Evolutionary conservation across 1,284 basidiomycete species (phyloP), one percentile per base, ranked within the genome.

Genomic region (Microbotryum intermedium): DNA sequence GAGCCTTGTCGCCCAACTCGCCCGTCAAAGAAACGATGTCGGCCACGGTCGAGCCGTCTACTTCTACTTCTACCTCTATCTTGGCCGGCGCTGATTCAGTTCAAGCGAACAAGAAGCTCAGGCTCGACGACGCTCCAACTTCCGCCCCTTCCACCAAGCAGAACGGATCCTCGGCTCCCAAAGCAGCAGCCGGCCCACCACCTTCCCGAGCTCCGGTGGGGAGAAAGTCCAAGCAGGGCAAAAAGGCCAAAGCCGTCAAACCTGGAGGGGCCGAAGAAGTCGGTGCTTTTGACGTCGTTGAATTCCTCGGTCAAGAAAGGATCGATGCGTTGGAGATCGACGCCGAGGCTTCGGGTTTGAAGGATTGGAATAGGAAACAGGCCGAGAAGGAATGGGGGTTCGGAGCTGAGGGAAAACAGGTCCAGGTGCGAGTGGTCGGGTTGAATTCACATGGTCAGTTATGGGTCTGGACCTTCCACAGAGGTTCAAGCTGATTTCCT

Each of bases 201-300:
- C 26, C 25, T 13, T n/a, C 18, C 43, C 25, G 20, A 25, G 20
- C 51, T 9, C n/a, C 39, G 11, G 50, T 18, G 44, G 29, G n/a
- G 18, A 5, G 21, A 23, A 52, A 53, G 47, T 53, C 34, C 53
- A 50, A 55, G 53, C 50, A 28, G 6, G 39, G 58, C 42, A 66
- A 65, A 29, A 52, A 67, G 57, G 55, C 50, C 42, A 71, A 71
- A 58, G 50, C 65, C 13, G 61, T 60, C 8, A 69, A 68, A 45
- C 64, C 65, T 16, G 71, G 70, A 29, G 69, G 69, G 2, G 62
- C 80, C 2, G 87, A 86, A 49, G 88, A 92, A 70, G 85, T 91
- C 2, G 76, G 88, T 42, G 84, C 81, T 74, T 81, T 79, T 51
- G 89, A 94, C 66, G 80, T 90, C 26, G 73, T 81, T 34, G 79